Evolutionary conservation across 257 asterid genomes (phyloP).

Genomic region (Capsicum pubescens): DNA sequence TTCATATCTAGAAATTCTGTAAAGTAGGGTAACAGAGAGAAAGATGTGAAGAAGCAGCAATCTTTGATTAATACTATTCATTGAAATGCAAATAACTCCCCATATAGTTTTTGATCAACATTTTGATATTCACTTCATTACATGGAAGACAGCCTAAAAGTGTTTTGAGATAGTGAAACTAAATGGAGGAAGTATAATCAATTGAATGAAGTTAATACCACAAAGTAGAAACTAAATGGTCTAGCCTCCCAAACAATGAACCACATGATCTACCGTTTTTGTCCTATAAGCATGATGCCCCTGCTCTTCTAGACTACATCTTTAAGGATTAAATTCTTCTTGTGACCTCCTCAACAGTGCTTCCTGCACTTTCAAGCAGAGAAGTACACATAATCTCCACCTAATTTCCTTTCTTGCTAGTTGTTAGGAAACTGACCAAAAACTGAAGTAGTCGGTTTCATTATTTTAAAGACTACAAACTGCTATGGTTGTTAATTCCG

Average conservation of each 20-base stretch:
- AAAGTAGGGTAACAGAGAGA: neutral
- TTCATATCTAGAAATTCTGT: neutral
- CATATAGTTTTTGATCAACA: slow-evolving; percentile 17
- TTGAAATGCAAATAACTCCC: neutral
- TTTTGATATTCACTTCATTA: neutral
- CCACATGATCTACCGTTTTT: neutral
- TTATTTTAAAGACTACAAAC: neutral
- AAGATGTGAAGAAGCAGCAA: neutral
- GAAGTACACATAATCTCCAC: slow-evolving; percentile 10
- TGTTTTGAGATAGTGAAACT: slow-evolving; percentile 5
- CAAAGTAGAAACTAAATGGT: neutral
- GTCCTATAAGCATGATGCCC: neutral
- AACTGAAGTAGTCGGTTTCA: neutral
- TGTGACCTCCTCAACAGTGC: neutral
- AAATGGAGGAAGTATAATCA: slow-evolving; percentile 2
- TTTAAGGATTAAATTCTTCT: neutral
- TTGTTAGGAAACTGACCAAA: neutral
- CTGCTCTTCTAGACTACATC: neutral
- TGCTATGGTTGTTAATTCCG: neutral
- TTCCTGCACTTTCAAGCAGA: neutral
- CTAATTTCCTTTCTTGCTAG: slow-evolving; percentile 8
- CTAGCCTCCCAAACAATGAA: neutral
- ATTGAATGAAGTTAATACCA: neutral
- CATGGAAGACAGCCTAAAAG: neutral
- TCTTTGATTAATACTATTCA: neutral